A percentile compares a stretch with the other conserved stretches of the same genome.
Conservation (phyloP, 306 rosid species). For the Abrus pulchellus region DNA sequence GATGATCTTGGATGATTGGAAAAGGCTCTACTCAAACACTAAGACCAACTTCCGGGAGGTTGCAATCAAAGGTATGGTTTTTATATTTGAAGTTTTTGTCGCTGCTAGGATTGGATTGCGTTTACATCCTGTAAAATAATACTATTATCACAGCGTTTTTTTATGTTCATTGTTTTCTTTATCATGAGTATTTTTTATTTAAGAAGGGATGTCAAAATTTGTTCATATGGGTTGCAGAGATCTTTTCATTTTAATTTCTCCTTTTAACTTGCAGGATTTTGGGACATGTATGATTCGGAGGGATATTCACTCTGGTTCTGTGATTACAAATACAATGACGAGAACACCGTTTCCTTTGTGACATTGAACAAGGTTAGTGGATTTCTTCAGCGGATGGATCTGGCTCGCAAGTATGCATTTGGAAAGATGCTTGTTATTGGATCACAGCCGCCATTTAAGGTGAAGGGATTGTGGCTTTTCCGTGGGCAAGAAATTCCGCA, state of each 20-base stretch:
- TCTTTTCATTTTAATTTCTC: not conserved
- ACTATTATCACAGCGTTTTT: not conserved
- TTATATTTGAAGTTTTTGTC: not conserved
- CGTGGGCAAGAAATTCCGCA: conserved; percentile 84
- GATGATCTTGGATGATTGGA: conserved; percentile 96
- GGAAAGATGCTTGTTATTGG: conserved; percentile 94
- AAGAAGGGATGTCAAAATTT: not conserved
- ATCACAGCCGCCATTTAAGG: conserved; percentile 78
- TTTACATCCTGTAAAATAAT: not conserved
- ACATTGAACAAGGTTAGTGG: conserved; percentile 88
- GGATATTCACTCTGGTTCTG: conserved; percentile 96
- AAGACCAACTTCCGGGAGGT: conserved; percentile 96
- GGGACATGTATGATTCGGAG: conserved; percentile 98
- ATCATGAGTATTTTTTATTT: not conserved
- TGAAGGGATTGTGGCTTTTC: conserved; percentile 96
- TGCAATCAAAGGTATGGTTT: conserved; percentile 79
- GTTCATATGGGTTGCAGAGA: not conserved
- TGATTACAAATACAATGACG: conserved; percentile 89
- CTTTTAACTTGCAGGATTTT: conserved; percentile 67
- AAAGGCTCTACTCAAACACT: conserved; percentile 89
- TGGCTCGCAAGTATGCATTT: conserved; percentile 88
- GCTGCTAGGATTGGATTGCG: not conserved
- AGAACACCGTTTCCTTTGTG: conserved; percentile 85
- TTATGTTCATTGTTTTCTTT: not conserved
- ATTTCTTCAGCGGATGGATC: conserved; percentile 90